Percentiles rank a stretch among this genome's conserved stretches.
phyloP scores from a whole-genome alignment of 176 grass and related monocot genomes.

The Carex scoparia region DNA sequence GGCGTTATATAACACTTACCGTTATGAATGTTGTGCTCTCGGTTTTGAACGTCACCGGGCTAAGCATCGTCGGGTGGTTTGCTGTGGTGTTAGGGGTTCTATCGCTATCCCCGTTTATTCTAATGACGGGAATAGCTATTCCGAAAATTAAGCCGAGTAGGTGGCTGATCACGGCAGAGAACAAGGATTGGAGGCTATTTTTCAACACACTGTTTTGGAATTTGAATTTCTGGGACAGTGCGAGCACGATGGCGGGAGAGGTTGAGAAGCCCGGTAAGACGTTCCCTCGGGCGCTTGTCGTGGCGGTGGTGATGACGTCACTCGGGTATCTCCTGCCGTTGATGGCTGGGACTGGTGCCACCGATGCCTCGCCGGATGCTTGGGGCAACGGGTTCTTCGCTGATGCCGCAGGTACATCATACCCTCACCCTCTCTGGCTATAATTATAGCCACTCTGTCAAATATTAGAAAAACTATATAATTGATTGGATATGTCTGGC shows the following conservation, averaged over 20 bases:
- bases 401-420: constrained; percentile 52
- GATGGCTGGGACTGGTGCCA: constrained; percentile 59
- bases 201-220: constrained; percentile 94
- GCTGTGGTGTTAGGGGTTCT: constrained; percentile 49
- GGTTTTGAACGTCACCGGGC: constrained; percentile 54
- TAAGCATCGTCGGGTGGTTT: constrained; percentile 64
- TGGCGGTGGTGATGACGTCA: constrained; percentile 50
- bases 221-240: constrained; percentile 86
- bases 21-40: constrained; percentile 48
- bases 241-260: constrained; percentile 78
- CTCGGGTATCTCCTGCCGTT: constrained; percentile 70
- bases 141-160: constrained; percentile 42
- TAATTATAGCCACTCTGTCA: not conserved
- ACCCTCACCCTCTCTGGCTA: not conserved
- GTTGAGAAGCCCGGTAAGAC: constrained; percentile 59
- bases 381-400: constrained; percentile 75
- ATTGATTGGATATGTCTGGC: not conserved
- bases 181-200: constrained; percentile 63
- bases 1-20: constrained; percentile 34
- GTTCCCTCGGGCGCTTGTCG: constrained; percentile 52
- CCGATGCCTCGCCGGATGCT: constrained; percentile 36
- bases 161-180: constrained; percentile 35
- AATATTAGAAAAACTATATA: not conserved
- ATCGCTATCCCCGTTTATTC: constrained; percentile 53
- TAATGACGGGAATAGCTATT: constrained; percentile 55